A percentile compares a stretch with the other conserved stretches of the same genome.
These are phyloP conservation scores for Triglochin maritima DNA, from an alignment of 106 monocot species.

Conservation along the genomic window DNA sequence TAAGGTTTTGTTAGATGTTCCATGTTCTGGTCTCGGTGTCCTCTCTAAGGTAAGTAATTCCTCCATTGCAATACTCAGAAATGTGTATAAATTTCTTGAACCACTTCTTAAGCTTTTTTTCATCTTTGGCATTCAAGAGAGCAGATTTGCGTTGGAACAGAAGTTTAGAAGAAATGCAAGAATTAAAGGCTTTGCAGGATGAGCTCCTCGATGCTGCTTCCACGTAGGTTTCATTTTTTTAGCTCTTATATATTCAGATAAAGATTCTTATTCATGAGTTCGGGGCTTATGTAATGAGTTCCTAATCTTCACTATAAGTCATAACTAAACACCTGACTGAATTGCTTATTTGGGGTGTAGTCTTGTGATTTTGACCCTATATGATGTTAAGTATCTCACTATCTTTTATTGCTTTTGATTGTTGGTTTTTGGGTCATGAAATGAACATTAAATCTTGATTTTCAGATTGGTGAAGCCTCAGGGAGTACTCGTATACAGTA, in stretches of 20 bases:
- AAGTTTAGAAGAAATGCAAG: conserved; percentile 71
- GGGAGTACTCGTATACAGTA: conserved; percentile 86
- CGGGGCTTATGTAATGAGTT: too few relatives aligned
- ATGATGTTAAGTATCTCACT: too few relatives aligned
- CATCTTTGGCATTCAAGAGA: conserved; percentile 25
- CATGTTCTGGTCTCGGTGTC: conserved; percentile 93
- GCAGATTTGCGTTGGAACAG: conserved; percentile 98
- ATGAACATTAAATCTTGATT: not conserved
- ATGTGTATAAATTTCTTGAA: too few relatives aligned
- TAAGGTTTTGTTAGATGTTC: conserved; percentile 87
- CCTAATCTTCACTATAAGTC: too few relatives aligned
- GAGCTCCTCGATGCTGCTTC: conserved; percentile 90
- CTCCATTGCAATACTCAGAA: not conserved
- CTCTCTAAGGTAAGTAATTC: conserved; percentile 67
- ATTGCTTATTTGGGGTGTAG: not conserved
- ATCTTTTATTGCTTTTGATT: too few relatives aligned
- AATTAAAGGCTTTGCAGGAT: conserved; percentile 76
- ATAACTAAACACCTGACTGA: too few relatives aligned
- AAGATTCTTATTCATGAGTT: not conserved
- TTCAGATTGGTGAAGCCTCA: conserved; percentile 86
- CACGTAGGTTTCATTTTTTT: conserved; percentile 18
- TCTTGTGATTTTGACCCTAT: not conserved
- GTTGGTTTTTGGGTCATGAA: too few relatives aligned
- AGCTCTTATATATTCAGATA: not conserved
- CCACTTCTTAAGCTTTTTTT: not conserved